Percentiles rank a stretch among this genome's conserved stretches.
Conservation (phyloP, 1,139 yeast genomes). For the Meyerozyma guilliermondii region DNA sequence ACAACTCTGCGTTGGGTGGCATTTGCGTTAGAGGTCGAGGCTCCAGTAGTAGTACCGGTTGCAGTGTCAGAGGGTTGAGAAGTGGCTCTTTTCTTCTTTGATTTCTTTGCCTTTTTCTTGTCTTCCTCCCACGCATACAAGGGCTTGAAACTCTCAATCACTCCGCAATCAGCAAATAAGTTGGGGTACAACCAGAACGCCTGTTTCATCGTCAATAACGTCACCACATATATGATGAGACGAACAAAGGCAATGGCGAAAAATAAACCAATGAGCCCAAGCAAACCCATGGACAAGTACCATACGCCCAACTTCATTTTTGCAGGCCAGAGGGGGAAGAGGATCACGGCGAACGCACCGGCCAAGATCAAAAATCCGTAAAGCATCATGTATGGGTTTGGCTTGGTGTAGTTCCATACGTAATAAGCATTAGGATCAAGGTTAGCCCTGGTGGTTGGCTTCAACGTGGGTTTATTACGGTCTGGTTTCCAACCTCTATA, state of each 20-base stretch:
- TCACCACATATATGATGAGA: slow-evolving; percentile 61
- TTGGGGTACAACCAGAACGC: slow-evolving; percentile 97
- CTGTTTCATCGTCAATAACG: slow-evolving; percentile 54
- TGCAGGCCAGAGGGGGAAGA: slow-evolving; percentile 96
- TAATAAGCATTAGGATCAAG: slow-evolving; percentile 75
- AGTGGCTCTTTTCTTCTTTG: slow-evolving; percentile 13
- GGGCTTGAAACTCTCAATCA: slow-evolving; percentile 88
- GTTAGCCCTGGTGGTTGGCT: slow-evolving; percentile 62
- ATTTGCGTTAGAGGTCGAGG: slow-evolving; percentile 12
- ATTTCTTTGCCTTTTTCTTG: slow-evolving; percentile 25
- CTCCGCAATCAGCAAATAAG: slow-evolving; percentile 92
- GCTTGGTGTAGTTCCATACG: slow-evolving; percentile 81
- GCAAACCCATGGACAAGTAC: slow-evolving; percentile 74
- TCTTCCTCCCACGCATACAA: slow-evolving; percentile 79
- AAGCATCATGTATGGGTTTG: slow-evolving; percentile 60
- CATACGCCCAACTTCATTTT: slow-evolving; percentile 89
- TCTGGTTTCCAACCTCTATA: slow-evolving; percentile 61
- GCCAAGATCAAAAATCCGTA: slow-evolving; percentile 62
- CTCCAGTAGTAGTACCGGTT: slow-evolving; percentile 11
- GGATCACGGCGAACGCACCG: slow-evolving; percentile 68
- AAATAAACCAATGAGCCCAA: slow-evolving; percentile 72
- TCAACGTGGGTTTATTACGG: slow-evolving; percentile 69
- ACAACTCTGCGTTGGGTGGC: slow-evolving; percentile 27
- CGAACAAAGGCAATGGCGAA: slow-evolving; percentile 78
- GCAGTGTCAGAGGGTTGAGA: slow-evolving; percentile 5